These are phyloP conservation scores for Candida germanica DNA, from an alignment of 805 yeast species.

Conservation along the genomic window DNA sequence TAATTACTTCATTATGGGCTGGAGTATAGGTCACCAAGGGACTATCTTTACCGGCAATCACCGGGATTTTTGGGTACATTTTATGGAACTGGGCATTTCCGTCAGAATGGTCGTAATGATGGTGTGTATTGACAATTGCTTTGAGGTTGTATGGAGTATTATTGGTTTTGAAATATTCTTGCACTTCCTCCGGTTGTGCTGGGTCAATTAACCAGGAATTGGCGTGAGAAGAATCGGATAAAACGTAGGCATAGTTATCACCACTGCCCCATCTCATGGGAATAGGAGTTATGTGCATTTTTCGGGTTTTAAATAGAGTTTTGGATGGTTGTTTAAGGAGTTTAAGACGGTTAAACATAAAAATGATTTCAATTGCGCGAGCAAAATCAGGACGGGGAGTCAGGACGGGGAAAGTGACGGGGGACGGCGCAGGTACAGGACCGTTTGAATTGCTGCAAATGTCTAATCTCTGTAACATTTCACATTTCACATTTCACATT, in stretches of 20 bases:
- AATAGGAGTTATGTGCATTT: constrained; percentile 77
- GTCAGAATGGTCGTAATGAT: constrained; percentile 92
- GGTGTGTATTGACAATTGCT: constrained; percentile 93
- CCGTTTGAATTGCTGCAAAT: too few relatives aligned
- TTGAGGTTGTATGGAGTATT: constrained; percentile 48
- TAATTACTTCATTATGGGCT: constrained; percentile 54
- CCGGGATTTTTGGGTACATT: constrained; percentile 47
- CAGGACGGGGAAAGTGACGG: too few relatives aligned
- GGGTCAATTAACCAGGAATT: constrained; percentile 89
- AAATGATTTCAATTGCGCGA: too few relatives aligned
- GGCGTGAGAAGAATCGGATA: constrained; percentile 63
- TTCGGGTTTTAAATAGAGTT: too few relatives aligned
- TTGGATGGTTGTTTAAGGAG: too few relatives aligned
- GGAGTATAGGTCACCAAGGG: constrained; percentile 74
- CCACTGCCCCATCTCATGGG: constrained; percentile 96
- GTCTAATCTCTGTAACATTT: too few relatives aligned
- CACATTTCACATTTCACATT: too few relatives aligned
- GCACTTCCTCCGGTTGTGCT: constrained; percentile 72
- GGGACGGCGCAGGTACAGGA: too few relatives aligned
- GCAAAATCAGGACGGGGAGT: too few relatives aligned
- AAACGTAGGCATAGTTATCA: constrained; percentile 82
- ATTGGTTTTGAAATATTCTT: constrained; percentile 44
- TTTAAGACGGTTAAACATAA: too few relatives aligned
- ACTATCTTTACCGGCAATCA: constrained; percentile 83
- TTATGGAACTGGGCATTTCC: constrained; percentile 60